phyloP scores from a whole-genome alignment of 2,329 filamentous ascomycete genomes.

The Phialophora verrucosa region DNA sequence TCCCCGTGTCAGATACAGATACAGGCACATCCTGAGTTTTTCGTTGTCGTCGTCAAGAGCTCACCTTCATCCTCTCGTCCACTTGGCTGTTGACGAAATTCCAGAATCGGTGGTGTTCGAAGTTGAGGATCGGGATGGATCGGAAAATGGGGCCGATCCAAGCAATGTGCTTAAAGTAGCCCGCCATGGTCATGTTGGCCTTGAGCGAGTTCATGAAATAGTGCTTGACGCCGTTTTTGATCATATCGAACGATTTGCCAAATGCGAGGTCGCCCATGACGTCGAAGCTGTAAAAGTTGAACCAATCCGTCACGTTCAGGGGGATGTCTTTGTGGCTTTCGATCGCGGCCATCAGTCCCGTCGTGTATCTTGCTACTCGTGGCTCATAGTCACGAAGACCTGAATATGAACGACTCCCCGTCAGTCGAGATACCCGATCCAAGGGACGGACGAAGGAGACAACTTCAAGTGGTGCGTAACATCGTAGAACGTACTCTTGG shows the following conservation, averaged over 20 bases:
- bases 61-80: no score
- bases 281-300: constrained; percentile 18
- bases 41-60: no score
- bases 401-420: background rate
- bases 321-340: background rate
- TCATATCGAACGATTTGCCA: constrained; percentile 6
- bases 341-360: background rate
- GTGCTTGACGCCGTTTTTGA: constrained; percentile 5
- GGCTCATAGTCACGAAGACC: constrained; percentile 19
- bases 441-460: no score
- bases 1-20: no score
- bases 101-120: no score
- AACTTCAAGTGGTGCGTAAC: background rate
- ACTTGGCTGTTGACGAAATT: no score
- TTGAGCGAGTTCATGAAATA: constrained; percentile 18
- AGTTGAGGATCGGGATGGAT: no score
- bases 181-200: constrained; percentile 8
- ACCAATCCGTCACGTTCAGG: constrained; percentile 8
- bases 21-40: no score
- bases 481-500: constrained; percentile 26
- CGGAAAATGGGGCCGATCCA: background rate
- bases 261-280: constrained; percentile 16
- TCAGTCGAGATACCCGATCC: no score
- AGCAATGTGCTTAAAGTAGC: constrained; percentile 15
- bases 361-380: constrained; percentile 10